Percentiles rank a stretch among this genome's conserved stretches.
Conservation (phyloP, 2,329 filamentous ascomycete species). For the Trichoderma asperellum region DNA sequence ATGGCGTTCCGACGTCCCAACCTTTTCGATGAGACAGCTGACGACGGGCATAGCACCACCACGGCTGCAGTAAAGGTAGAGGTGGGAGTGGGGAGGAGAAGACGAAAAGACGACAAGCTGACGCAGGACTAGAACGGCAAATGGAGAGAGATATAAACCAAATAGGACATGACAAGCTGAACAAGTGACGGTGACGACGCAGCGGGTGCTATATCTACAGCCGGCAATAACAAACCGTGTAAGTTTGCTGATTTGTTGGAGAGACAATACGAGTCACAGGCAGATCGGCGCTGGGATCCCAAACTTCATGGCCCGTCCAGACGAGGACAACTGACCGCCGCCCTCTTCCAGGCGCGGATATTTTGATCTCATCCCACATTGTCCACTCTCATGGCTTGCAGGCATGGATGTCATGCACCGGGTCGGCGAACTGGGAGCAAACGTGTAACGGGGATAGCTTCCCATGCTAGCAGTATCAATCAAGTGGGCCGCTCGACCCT, state of each 20-base stretch:
- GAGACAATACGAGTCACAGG: conserved; percentile 19
- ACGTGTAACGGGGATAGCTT: neutral
- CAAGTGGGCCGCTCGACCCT: conserved; percentile 9
- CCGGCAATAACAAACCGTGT: conserved; percentile 17
- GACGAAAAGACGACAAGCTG: neutral
- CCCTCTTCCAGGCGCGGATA: conserved; percentile 1
- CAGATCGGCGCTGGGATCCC: conserved; percentile 23
- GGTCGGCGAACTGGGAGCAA: conserved; percentile 21
- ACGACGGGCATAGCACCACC: conserved; percentile 25
- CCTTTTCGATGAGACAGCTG: conserved; percentile 14
- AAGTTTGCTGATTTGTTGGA: conserved; percentile 7
- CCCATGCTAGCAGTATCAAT: neutral
- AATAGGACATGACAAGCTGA: neutral
- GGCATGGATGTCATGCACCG: conserved; percentile 1
- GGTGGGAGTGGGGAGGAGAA: neutral
- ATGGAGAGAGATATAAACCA: conserved; percentile 5
- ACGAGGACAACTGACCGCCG: conserved; percentile 7
- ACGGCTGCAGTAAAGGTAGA: neutral
- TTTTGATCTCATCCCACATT: neutral
- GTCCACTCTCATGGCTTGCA: neutral
- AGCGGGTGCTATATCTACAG: conserved; percentile 25
- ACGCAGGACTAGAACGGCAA: neutral
- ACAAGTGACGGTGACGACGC: conserved; percentile 11
- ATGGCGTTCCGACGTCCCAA: conserved; percentile 35
- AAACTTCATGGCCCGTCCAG: conserved; percentile 14